Evolutionary conservation across 352 stramenopile species (phyloP), one percentile per base, ranked within the genome.

Genomic region (Globisporangium nagaii): DNA sequence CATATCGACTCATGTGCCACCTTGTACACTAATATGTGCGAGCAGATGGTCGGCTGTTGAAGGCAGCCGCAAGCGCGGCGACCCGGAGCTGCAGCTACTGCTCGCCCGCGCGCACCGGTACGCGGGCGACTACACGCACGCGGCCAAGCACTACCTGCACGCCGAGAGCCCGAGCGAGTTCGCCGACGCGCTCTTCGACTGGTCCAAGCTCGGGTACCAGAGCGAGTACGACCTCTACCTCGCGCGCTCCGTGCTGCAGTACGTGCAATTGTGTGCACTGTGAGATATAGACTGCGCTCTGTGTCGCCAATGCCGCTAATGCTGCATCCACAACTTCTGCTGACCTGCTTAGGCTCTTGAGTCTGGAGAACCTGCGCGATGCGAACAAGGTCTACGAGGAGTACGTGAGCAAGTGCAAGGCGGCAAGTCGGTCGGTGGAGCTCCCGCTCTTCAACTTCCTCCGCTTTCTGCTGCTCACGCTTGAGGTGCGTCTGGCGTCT

Each of bases 181-280:
- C 44, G 76, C 79, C 0, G 68, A 84, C 0, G 56, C 84, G 62
- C 62, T 95, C 27, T 82, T 90, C 44, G 63, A 90, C 35, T 93
- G 84, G 82, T 87, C 83, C 3, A 71, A 60, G 44, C 45, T 79
- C 40, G 86, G 83, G 20, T 94, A 94, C 58, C 56, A 73, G 0
- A 95, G 83, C 63, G 86, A 95, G 62, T 63, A 73, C 9, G 86
- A 95, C 48, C 60, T 95, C 30, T 95, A 89, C 46, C 50, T 95
- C 9, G 70, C 82, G 28, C 81, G 86, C 20, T 62, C 69, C 8
- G 74, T 93, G 43, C 69, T 95, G 25, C 84, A 93, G 86, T 95
- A 75, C 37, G 71, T 43, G 31, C 4, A 19, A 35, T 39, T n/a
- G 7, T 17, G 8, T 10, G n/a, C 13, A 17, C 11, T 60, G n/a